Evolutionary conservation across 805 yeast species (phyloP), one percentile per base, ranked within the genome.

Genomic region (Metschnikowia reukaufii): DNA sequence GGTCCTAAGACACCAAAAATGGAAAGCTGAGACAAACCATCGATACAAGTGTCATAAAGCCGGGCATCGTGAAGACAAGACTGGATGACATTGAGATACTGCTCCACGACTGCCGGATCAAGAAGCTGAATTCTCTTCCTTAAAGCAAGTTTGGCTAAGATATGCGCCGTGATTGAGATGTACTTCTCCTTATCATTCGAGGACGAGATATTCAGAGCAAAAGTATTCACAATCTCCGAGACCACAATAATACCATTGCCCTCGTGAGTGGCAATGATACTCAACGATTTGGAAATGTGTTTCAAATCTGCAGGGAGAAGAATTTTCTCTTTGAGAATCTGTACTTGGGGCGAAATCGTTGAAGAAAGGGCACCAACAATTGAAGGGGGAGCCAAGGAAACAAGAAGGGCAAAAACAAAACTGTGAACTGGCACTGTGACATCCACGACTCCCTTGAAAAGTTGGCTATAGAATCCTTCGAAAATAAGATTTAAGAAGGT

Each of bases 1-100:
- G 79, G 77, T 0, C 77, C 78, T 12, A 79, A 52, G 6, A 67
- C 67, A 4, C 82, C 82, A 63, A 66, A 78, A 29, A 72, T 58
- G 0, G 77, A 53, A 21, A 79, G 50, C 48, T 79, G 80, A 3
- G 75, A 61, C 17, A 79, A 42, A 12, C 69, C 58, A 15, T 73
- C 78, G 6, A 77, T 48, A 0, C 74, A 65, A 2, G 56, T 47
- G 10, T 53, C 51, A 39, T 66, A 62, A 9, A 52, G 47, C 3
- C 54, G 49, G 1, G 64, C 27, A 5, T 66, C 64, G n/a, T 57
- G 43, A 9, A 65, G 36, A 1, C 59, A 48, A 0, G 34, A 39
- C 8, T 55, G 36, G 4, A 65, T 45, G 4, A 40, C 39, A 4
- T 42, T 37, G 16, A 59, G 47, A 33, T 42, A 60, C 6, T 39